Conservation (phyloP, 2,329 filamentous ascomycete species). For the Leptographium flavum region DNA sequence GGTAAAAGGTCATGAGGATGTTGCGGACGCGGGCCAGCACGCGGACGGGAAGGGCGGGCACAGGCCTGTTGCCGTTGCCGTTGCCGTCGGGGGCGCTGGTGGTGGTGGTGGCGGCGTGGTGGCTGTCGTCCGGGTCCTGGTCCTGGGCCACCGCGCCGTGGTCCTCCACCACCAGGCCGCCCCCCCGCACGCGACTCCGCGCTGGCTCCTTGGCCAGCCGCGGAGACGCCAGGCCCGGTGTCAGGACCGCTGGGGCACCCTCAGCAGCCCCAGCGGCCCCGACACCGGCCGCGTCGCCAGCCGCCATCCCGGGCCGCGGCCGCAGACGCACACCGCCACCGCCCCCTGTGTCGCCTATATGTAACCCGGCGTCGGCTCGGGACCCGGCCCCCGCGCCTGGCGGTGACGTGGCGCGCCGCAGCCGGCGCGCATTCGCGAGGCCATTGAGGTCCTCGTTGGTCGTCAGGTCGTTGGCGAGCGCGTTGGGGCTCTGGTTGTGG, state of each 20-base stretch:
- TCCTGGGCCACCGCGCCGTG: neutral
- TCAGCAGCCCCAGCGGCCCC: neutral
- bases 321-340: too few relatives aligned
- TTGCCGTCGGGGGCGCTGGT: neutral
- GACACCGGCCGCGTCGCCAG: neutral
- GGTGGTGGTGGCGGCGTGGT: neutral
- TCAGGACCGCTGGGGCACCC: neutral
- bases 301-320: neutral
- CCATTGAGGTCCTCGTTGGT: conserved; percentile 41
- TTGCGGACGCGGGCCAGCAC: conserved; percentile 18
- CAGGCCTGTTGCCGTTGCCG: too few relatives aligned
- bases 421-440: conserved; percentile 28
- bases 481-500: conserved; percentile 40
- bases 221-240: neutral
- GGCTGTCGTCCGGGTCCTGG: neutral
- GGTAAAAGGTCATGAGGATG: conserved; percentile 32
- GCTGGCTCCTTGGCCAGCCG: neutral
- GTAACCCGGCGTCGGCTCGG: conserved; percentile 6
- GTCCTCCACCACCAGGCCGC: neutral
- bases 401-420: conserved; percentile 10
- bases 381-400: conserved; percentile 16
- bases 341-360: neutral
- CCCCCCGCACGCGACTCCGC: neutral
- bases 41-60: too few relatives aligned
- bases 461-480: conserved; percentile 38